A percentile compares a stretch with the other conserved stretches of the same genome.
phyloP scores from a whole-genome alignment of 495 filamentous ascomycete species.

The Bryoglossum gracile region DNA sequence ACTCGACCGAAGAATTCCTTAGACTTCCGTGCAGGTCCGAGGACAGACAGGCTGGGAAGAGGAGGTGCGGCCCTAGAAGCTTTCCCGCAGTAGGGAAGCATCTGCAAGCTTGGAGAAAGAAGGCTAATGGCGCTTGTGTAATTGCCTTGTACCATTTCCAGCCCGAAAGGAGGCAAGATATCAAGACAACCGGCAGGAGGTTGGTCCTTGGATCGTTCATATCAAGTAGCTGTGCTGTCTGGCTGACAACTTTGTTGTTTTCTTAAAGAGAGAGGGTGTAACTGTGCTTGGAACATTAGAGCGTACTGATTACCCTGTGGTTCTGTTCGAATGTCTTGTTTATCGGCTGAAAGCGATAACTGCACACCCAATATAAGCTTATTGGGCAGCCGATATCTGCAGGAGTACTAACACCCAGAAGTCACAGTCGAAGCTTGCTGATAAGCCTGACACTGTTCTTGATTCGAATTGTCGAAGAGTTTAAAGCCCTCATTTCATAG shows the following conservation, averaged over 20 bases:
- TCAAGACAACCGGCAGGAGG: neutral
- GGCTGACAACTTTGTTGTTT: neutral
- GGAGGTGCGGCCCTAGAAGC: neutral
- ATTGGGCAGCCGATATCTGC: neutral
- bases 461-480: neutral
- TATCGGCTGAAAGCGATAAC: neutral
- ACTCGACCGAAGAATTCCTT: neutral
- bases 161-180: neutral
- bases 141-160: neutral
- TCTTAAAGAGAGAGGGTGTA: neutral
- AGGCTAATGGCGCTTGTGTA: neutral
- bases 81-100: neutral
- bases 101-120: neutral
- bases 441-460: neutral
- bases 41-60: neutral
- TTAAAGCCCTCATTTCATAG: neutral
- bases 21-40: neutral
- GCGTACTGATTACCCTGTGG: neutral
- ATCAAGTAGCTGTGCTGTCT: neutral
- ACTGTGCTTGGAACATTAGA: neutral
- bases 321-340: neutral
- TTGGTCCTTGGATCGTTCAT: neutral
- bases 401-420: neutral
- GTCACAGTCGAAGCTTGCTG: neutral
- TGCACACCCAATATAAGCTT: neutral